These are phyloP conservation scores for Niebla homalea DNA, from an alignment of 495 filamentous ascomycete species.

Conservation along the genomic window DNA sequence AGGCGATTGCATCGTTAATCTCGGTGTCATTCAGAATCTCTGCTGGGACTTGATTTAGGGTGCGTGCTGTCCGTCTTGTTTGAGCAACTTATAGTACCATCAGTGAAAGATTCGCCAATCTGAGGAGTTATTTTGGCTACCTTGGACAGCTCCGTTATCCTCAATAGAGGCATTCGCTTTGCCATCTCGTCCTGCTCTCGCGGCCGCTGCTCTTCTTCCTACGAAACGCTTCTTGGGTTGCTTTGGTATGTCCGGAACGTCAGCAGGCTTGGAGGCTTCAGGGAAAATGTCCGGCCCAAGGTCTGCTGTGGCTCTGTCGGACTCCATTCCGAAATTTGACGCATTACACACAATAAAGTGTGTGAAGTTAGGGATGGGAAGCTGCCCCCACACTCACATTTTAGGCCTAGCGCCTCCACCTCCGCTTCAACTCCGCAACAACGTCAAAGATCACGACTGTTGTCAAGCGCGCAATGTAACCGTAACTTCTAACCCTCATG, in stretches of 20 bases:
- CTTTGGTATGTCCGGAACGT: slow-evolving; percentile 7
- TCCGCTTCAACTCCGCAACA: too few relatives aligned
- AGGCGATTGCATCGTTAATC: slow-evolving; percentile 76
- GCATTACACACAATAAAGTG: neutral
- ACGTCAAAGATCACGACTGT: neutral
- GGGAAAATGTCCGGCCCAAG: slow-evolving; percentile 1
- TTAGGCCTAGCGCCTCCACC: too few relatives aligned
- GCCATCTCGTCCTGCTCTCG: slow-evolving; percentile 32
- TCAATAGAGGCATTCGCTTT: slow-evolving; percentile 34
- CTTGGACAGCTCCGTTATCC: slow-evolving; percentile 51
- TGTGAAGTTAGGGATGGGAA: too few relatives aligned
- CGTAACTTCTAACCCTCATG: neutral
- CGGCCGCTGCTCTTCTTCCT: slow-evolving; percentile 50
- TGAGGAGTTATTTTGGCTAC: slow-evolving; percentile 19
- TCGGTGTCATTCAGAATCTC: slow-evolving; percentile 76
- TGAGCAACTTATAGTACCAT: slow-evolving; percentile 32
- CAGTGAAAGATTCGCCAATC: slow-evolving; percentile 1
- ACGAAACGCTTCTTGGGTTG: slow-evolving; percentile 73
- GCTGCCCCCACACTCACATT: too few relatives aligned
- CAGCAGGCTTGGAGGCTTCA: neutral
- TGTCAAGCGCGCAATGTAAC: neutral
- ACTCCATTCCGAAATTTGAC: slow-evolving; percentile 8
- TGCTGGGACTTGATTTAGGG: slow-evolving; percentile 77
- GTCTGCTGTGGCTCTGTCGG: slow-evolving; percentile 10
- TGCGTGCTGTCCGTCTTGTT: slow-evolving; percentile 54